Evolutionary conservation across 768 basidiomycete species (phyloP).

Genomic region (Xerocomus spinulosus): DNA sequence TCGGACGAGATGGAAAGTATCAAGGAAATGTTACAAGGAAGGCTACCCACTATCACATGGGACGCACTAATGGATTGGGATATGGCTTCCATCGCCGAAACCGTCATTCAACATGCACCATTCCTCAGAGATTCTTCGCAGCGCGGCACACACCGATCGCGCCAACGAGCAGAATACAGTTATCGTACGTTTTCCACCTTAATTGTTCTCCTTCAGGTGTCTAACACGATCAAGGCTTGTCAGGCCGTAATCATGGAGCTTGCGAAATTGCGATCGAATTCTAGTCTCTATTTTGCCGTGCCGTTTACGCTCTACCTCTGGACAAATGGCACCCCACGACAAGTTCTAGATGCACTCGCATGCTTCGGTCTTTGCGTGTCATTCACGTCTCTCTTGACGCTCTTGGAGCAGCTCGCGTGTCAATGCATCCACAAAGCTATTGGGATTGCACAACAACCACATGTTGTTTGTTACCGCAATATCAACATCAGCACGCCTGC

Average conservation of each 20-base stretch:
- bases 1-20: neutral
- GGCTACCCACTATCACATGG: too few relatives aligned
- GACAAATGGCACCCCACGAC: neutral
- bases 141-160: too few relatives aligned
- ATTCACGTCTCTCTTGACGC: neutral
- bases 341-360: neutral
- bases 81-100: too few relatives aligned
- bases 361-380: constrained; percentile 1
- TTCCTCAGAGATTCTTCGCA: too few relatives aligned
- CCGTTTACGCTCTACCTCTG: neutral
- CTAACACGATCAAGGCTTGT: neutral
- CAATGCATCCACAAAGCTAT: neutral
- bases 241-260: neutral
- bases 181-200: too few relatives aligned
- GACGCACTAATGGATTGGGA: too few relatives aligned
- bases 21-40: neutral
- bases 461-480: too few relatives aligned
- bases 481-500: too few relatives aligned
- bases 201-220: too few relatives aligned
- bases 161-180: too few relatives aligned
- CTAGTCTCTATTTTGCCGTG: neutral
- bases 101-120: too few relatives aligned
- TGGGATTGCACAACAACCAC: too few relatives aligned
- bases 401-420: neutral
- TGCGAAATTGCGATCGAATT: neutral